These are phyloP conservation scores for Fagopyrum esculentum DNA, from an alignment of 148 eudicot species.

Conservation along the genomic window DNA sequence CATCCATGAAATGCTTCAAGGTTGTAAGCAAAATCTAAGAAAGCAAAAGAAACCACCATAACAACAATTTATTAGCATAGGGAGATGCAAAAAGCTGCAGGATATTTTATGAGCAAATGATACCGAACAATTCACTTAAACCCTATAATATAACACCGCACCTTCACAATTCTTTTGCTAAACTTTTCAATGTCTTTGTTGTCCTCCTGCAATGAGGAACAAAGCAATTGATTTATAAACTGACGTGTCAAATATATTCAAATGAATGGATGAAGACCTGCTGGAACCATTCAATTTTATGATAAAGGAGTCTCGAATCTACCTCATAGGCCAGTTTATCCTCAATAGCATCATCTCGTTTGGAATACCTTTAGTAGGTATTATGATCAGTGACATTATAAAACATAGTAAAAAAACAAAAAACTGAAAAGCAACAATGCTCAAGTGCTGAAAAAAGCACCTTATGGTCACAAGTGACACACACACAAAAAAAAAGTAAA, in stretches of 20 bases:
- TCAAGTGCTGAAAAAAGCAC: constrained; percentile 27
- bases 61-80: neutral
- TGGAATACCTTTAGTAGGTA: constrained; percentile 49
- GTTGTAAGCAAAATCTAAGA: neutral
- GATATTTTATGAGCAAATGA: neutral
- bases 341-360: constrained; percentile 84
- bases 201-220: constrained; percentile 51
- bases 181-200: constrained; percentile 90
- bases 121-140: neutral
- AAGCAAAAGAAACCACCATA: neutral
- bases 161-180: constrained; percentile 97
- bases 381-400: neutral
- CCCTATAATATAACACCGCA: constrained; percentile 11
- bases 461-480: constrained; percentile 18
- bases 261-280: neutral
- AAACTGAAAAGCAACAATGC: neutral
- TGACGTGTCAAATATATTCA: neutral
- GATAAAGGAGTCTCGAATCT: constrained; percentile 1
- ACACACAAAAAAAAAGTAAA: neutral
- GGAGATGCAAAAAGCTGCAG: neutral
- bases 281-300: neutral
- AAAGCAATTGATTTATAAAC: neutral
- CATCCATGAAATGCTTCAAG: neutral
- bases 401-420: neutral
- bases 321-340: constrained; percentile 80